These are phyloP conservation scores for Tribonema minus DNA, from an alignment of 108 stramenopile species.

Conservation along the genomic window DNA sequence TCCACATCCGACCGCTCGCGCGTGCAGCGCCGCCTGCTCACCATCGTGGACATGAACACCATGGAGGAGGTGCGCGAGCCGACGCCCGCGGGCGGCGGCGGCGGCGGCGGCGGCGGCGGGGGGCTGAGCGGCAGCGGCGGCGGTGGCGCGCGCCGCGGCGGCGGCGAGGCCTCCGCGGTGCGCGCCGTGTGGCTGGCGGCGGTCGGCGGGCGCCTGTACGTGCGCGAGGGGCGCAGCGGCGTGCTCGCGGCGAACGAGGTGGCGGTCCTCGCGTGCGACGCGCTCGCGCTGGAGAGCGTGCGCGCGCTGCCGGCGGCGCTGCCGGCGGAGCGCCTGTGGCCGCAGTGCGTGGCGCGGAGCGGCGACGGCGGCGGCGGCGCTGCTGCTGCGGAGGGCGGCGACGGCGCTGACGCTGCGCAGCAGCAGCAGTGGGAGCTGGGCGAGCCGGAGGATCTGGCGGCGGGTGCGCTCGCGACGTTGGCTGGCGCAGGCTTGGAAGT, in stretches of 20 bases:
- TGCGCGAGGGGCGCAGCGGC: conserved; percentile 34
- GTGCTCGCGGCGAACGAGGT: conserved; percentile 29
- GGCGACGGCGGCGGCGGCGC: background rate
- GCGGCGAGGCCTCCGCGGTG: background rate
- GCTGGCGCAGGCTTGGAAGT: no score
- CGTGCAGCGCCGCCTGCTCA: no score
- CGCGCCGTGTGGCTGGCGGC: conserved; percentile 33
- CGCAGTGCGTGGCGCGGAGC: background rate
- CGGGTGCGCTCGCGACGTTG: no score
- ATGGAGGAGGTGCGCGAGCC: background rate
- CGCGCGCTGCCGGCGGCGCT: conserved; percentile 9
- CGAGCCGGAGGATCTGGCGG: no score
- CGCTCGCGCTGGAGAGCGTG: conserved; percentile 5
- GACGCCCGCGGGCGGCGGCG: background rate
- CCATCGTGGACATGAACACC: background rate
- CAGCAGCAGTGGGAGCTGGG: no score
- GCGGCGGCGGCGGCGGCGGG: background rate
- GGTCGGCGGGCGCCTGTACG: conserved; percentile 21
- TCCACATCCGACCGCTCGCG: no score
- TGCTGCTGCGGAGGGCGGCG: background rate
- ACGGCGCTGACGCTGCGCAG: background rate
- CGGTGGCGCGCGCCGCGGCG: background rate
- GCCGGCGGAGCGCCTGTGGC: background rate
- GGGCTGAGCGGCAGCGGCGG: background rate
- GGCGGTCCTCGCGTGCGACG: conserved; percentile 9